These are phyloP conservation scores for Teratosphaeria viscida DNA, from an alignment of 2,329 filamentous ascomycete genomes.

Conservation along the genomic window DNA sequence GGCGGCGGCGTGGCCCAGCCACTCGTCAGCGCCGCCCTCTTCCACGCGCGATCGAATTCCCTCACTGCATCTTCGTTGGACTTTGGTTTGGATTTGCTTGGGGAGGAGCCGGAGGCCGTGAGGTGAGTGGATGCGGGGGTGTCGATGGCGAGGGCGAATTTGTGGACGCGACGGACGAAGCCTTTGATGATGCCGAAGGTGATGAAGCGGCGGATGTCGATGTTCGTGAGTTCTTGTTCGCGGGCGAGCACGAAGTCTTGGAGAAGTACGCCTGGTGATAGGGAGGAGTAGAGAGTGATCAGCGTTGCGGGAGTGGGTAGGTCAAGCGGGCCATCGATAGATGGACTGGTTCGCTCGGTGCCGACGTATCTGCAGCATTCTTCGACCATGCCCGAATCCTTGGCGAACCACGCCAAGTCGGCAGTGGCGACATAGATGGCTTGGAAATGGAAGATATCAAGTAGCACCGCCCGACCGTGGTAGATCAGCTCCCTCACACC, in stretches of 20 bases:
- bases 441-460: conserved; percentile 91
- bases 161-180: conserved; percentile 83
- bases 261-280: conserved; percentile 72
- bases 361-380: conserved; percentile 84
- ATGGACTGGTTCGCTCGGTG: conserved; percentile 16
- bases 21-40: conserved; percentile 21
- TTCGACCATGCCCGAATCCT: conserved; percentile 65
- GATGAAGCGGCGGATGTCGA: conserved; percentile 84
- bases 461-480: conserved; percentile 79
- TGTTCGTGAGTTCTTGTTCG: conserved; percentile 57
- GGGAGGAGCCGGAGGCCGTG: conserved; percentile 5
- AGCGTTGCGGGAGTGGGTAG: conserved; percentile 33
- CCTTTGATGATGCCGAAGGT: conserved; percentile 96
- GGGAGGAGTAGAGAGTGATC: conserved; percentile 73
- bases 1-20: conserved; percentile 22
- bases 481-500: conserved; percentile 84
- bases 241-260: conserved; percentile 78
- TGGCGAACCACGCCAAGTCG: conserved; percentile 68
- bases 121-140: conserved; percentile 3
- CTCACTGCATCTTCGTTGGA: conserved; percentile 11
- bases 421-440: conserved; percentile 80
- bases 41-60: conserved; percentile 24
- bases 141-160: conserved; percentile 58
- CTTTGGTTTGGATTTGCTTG: conserved; percentile 8
- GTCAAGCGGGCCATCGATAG: not conserved